These are phyloP conservation scores for Tuber melanosporum DNA, from an alignment of 495 filamentous ascomycete species.

Conservation along the genomic window DNA sequence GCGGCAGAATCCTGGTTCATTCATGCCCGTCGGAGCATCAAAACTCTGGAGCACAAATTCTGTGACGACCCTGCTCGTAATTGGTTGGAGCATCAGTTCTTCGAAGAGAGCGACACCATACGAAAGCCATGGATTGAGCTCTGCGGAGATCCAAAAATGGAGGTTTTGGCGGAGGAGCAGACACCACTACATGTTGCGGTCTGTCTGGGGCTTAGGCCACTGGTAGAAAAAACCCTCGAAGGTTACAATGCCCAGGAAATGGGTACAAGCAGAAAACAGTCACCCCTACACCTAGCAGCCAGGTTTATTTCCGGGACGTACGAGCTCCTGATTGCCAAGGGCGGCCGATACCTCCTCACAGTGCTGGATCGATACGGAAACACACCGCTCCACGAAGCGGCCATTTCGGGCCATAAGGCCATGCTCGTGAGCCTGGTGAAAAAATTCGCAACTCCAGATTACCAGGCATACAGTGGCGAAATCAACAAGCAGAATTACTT, in stretches of 20 bases:
- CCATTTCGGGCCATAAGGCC: neutral
- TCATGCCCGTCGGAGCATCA: neutral
- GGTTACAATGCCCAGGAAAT: fast-evolving
- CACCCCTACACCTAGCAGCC: neutral
- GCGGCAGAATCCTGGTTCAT: neutral
- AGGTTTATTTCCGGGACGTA: neutral
- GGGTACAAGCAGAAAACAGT: neutral
- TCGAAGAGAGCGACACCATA: neutral
- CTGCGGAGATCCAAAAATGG: neutral
- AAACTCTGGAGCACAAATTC: too few relatives aligned
- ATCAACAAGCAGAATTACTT: neutral
- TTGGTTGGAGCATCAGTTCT: neutral
- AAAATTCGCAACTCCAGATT: neutral
- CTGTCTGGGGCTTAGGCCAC: neutral
- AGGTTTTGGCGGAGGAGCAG: neutral
- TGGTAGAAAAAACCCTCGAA: neutral
- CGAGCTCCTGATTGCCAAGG: neutral
- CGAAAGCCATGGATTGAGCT: neutral
- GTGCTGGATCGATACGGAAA: neutral
- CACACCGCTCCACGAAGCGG: neutral
- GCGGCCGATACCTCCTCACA: neutral
- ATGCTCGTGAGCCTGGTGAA: neutral
- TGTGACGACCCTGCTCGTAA: too few relatives aligned
- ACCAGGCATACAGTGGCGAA: neutral
- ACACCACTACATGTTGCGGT: neutral